Evolutionary conservation across 1,284 basidiomycete genomes (phyloP).

Genomic region (Fomitiporia mediterranea): DNA sequence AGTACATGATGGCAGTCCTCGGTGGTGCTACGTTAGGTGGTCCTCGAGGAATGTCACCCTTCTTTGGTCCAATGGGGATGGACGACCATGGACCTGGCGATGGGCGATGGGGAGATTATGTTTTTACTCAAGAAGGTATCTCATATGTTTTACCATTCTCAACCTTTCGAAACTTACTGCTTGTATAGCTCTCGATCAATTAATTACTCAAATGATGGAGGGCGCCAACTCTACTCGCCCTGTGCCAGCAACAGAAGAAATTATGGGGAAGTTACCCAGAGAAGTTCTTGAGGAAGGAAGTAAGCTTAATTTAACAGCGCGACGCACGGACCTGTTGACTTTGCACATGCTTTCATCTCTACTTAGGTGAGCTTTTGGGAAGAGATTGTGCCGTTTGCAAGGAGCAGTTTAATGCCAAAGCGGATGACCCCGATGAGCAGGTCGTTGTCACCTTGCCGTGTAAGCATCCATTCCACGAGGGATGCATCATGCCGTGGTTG

Average conservation of each 20-base stretch:
- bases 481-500: slow-evolving; percentile 79
- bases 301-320: slow-evolving; percentile 32
- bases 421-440: slow-evolving; percentile 68
- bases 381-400: slow-evolving; percentile 78
- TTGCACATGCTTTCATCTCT: slow-evolving; percentile 11
- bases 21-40: slow-evolving; percentile 34
- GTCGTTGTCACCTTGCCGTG: slow-evolving; percentile 71
- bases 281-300: slow-evolving; percentile 59
- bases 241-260: slow-evolving; percentile 70
- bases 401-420: slow-evolving; percentile 62
- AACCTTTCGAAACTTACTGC: slow-evolving; percentile 10
- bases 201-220: slow-evolving; percentile 75
- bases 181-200: slow-evolving; percentile 67
- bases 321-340: neutral
- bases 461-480: slow-evolving; percentile 76
- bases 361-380: slow-evolving; percentile 49
- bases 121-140: slow-evolving; percentile 75
- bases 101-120: slow-evolving; percentile 75
- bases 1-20: slow-evolving; percentile 63
- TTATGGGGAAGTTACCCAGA: slow-evolving; percentile 56
- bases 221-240: slow-evolving; percentile 61
- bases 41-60: slow-evolving; percentile 27
- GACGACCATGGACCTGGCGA: slow-evolving; percentile 34
- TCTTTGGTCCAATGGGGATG: slow-evolving; percentile 37
- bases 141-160: neutral